Evolutionary conservation across 768 basidiomycete species (phyloP).

Genomic region (Hortiboletus campestris): DNA sequence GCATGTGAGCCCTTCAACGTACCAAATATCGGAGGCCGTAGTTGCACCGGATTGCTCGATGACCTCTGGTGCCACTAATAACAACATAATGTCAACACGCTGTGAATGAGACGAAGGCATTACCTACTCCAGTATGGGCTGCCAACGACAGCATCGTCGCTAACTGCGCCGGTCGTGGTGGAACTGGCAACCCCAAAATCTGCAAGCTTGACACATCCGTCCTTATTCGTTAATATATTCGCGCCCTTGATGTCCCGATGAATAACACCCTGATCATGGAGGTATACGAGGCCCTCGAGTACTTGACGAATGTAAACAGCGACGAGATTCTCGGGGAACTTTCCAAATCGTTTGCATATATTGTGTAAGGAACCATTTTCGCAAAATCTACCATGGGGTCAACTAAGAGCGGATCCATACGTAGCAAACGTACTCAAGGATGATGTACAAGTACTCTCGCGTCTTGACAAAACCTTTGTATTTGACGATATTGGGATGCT

Average conservation of each 20-base stretch:
- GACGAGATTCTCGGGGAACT: conserved; percentile 96
- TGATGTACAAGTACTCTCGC: conserved; percentile 91
- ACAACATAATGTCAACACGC: conserved; percentile 4
- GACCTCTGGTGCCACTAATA: conserved; percentile 93
- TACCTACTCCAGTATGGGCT: conserved; percentile 97
- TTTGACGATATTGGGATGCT: conserved; percentile 98
- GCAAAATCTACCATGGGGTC: conserved; percentile 61
- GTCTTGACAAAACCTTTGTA: conserved; percentile 99
- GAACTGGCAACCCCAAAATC: conserved; percentile 95
- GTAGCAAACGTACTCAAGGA: conserved; percentile 70
- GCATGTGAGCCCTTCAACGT: conserved; percentile 16
- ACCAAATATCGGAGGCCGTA: conserved; percentile 97
- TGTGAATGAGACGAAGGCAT: neutral
- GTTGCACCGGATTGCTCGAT: conserved; percentile 98
- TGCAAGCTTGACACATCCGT: conserved; percentile 97
- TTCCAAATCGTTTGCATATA: conserved; percentile 95
- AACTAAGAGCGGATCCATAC: conserved; percentile 1
- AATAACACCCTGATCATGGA: conserved; percentile 99
- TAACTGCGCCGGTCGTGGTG: conserved; percentile 68
- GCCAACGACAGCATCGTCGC: conserved; percentile 91
- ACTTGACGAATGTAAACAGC: conserved; percentile 97
- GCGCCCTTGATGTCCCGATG: conserved; percentile 99
- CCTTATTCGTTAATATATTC: conserved; percentile 98
- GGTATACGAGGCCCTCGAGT: conserved; percentile 90
- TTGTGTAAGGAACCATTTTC: conserved; percentile 97